These are phyloP conservation scores for Alternaria viburni DNA, from an alignment of 2,329 filamentous ascomycete genomes.

Conservation along the genomic window DNA sequence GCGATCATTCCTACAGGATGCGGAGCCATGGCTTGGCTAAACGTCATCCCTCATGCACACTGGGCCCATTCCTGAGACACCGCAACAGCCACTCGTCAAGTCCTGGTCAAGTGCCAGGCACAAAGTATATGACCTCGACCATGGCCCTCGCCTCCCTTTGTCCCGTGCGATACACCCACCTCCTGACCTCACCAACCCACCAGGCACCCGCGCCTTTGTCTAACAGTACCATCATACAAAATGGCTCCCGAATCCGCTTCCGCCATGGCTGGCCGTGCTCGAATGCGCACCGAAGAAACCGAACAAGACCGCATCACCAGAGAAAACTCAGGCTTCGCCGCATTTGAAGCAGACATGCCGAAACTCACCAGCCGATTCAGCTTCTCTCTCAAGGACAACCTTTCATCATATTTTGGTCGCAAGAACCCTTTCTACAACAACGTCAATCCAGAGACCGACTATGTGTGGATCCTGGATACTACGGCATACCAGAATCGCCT, in stretches of 20 bases:
- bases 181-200: conserved; percentile 39
- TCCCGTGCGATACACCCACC: conserved; percentile 43
- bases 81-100: conserved; percentile 14
- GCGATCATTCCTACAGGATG: conserved; percentile 3
- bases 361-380: conserved; percentile 40
- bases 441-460: conserved; percentile 69
- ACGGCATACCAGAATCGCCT: conserved; percentile 70
- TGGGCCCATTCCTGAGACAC: conserved; percentile 16
- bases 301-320: conserved; percentile 44
- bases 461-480: conserved; percentile 90
- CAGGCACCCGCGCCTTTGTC: conserved; percentile 27
- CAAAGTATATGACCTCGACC: conserved; percentile 22
- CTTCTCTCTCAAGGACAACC: conserved; percentile 48
- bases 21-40: conserved; percentile 9
- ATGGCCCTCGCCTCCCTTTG: conserved; percentile 22
- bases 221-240: conserved; percentile 23
- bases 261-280: conserved; percentile 38
- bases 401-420: conserved; percentile 48
- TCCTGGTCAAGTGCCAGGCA: conserved; percentile 22
- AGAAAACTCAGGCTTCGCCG: conserved; percentile 35
- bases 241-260: conserved; percentile 33
- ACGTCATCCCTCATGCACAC: conserved; percentile 18
- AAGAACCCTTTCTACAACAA: conserved; percentile 45
- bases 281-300: conserved; percentile 38
- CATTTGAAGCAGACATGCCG: conserved; percentile 48